phyloP scores from a whole-genome alignment of 2,329 filamentous ascomycete species.

The Pseudogymnoascus pannorum region DNA sequence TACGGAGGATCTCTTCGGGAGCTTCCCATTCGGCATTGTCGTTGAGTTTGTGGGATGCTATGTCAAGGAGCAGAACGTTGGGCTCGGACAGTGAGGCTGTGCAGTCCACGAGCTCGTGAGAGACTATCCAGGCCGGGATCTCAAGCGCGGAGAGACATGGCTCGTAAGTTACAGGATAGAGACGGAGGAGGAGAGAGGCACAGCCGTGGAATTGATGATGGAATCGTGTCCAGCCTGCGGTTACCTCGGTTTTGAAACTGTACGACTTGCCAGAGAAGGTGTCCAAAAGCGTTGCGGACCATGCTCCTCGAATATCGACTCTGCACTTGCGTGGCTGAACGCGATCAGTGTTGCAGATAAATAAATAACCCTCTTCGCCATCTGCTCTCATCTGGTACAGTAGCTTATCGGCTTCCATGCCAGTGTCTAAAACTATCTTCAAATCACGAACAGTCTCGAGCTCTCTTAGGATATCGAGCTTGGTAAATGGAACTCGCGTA shows the following conservation, averaged over 20 bases:
- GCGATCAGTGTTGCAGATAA: conserved; percentile 29
- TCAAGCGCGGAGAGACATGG: background rate
- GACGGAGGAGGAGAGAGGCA: conserved; percentile 24
- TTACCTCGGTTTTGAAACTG: conserved; percentile 4
- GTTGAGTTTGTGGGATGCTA: conserved; percentile 23
- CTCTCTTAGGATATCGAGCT: conserved; percentile 18
- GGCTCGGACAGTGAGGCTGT: conserved; percentile 22
- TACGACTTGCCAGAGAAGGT: conserved; percentile 23
- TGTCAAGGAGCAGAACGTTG: conserved; percentile 29
- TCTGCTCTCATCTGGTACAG: conserved; percentile 29
- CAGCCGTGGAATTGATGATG: conserved; percentile 27
- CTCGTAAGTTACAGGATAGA: conserved; percentile 14
- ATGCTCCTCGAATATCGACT: conserved; percentile 23
- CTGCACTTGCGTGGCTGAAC: conserved; percentile 17
- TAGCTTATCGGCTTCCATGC: conserved; percentile 15
- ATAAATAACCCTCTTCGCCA: conserved; percentile 24
- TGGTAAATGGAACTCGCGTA: conserved; percentile 17
- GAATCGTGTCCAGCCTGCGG: conserved; percentile 22
- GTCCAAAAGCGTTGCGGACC: conserved; percentile 25
- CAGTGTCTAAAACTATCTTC: conserved; percentile 15
- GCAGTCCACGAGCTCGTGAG: conserved; percentile 3
- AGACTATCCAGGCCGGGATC: background rate
- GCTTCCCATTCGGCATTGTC: conserved; percentile 19
- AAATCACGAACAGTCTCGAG: conserved; percentile 23
- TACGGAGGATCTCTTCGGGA: conserved; percentile 23